These are phyloP conservation scores for Candida schatavii DNA, from an alignment of 805 yeast genomes.

Conservation along the genomic window DNA sequence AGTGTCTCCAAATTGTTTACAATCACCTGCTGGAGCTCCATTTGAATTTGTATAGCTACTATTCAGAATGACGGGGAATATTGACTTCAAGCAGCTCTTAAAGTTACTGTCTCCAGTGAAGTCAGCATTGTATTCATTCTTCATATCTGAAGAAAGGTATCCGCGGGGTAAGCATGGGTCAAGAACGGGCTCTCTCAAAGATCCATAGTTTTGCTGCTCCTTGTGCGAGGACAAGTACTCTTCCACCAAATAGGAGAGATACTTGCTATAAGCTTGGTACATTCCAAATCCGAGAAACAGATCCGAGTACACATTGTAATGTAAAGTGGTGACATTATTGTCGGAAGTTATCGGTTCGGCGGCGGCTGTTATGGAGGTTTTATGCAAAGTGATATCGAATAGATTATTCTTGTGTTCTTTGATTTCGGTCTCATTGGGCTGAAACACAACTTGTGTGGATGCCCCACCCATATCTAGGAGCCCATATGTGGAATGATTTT, in stretches of 20 bases:
- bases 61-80: constrained; percentile 45
- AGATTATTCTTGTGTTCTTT: constrained; percentile 45
- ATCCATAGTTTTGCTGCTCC: constrained; percentile 9
- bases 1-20: constrained; percentile 29
- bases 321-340: constrained; percentile 19
- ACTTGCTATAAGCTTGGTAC: constrained; percentile 50
- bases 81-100: constrained; percentile 42
- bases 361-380: constrained; percentile 18
- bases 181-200: constrained; percentile 26
- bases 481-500: constrained; percentile 51
- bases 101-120: constrained; percentile 56
- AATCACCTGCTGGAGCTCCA: constrained; percentile 20
- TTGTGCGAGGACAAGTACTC: constrained; percentile 14
- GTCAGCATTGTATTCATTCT: constrained; percentile 25
- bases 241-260: constrained; percentile 35
- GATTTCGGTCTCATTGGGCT: constrained; percentile 48
- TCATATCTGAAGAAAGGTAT: constrained; percentile 20
- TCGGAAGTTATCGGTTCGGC: background rate
- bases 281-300: constrained; percentile 63
- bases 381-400: constrained; percentile 43
- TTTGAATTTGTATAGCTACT: constrained; percentile 20
- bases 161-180: constrained; percentile 63
- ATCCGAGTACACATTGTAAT: constrained; percentile 48
- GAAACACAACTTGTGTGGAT: constrained; percentile 62
- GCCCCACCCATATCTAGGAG: constrained; percentile 65